These are phyloP conservation scores for Mycena vulgaris DNA, from an alignment of 768 basidiomycete species.

Conservation along the genomic window DNA sequence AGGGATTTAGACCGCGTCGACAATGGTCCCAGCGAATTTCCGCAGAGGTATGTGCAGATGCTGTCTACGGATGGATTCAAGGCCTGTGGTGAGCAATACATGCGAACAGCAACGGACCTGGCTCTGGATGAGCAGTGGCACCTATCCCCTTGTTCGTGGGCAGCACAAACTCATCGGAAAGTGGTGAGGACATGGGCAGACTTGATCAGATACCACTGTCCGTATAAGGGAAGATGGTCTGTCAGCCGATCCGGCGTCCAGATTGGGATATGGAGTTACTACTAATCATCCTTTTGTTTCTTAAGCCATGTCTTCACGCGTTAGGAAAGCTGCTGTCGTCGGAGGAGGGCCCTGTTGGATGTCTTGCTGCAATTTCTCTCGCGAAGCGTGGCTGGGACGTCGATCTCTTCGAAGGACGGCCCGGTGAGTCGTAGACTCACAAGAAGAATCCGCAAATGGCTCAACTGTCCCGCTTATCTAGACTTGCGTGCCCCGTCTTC, in stretches of 20 bases:
- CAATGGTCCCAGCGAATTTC: slow-evolving; percentile 93
- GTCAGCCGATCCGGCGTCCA: slow-evolving; percentile 2
- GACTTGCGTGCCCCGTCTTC: slow-evolving; percentile 84
- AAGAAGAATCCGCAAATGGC: slow-evolving; percentile 38
- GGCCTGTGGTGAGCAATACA: slow-evolving; percentile 4
- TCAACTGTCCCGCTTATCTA: slow-evolving; percentile 48
- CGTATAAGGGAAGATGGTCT: slow-evolving; percentile 11
- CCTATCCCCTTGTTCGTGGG: slow-evolving; percentile 70
- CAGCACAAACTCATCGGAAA: slow-evolving; percentile 69
- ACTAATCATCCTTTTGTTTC: not conserved
- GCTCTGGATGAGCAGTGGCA: slow-evolving; percentile 54
- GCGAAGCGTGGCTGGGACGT: slow-evolving; percentile 91
- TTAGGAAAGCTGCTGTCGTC: slow-evolving; percentile 68
- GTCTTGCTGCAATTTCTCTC: slow-evolving; percentile 88
- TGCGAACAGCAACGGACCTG: slow-evolving; percentile 50
- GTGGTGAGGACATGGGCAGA: slow-evolving; percentile 49
- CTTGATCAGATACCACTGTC: slow-evolving; percentile 35
- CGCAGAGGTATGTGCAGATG: slow-evolving; percentile 89
- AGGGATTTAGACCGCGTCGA: slow-evolving; percentile 81
- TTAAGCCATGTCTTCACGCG: slow-evolving; percentile 24
- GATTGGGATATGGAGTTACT: not conserved
- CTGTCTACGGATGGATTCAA: slow-evolving; percentile 51
- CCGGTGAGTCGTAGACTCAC: slow-evolving; percentile 64
- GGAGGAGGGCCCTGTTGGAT: slow-evolving; percentile 97
- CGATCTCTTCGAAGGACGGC: slow-evolving; percentile 83